Percentiles rank a stretch among this genome's conserved stretches.
Conservation (phyloP, 345 rosid species). For the Populus euphratica region DNA sequence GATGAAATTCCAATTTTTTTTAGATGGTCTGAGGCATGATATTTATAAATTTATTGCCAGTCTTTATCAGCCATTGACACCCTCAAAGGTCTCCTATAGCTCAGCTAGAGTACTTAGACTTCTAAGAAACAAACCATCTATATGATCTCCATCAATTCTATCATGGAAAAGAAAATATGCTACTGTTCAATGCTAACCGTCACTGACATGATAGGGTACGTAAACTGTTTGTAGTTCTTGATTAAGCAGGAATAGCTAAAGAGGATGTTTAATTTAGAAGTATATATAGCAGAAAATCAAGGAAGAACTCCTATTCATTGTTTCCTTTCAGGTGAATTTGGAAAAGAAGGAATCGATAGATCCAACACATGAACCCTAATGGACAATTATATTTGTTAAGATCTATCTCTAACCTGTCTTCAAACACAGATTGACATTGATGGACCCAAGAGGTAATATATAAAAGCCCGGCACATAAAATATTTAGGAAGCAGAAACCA, state of each 20-base stretch:
- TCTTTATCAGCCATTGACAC: background rate
- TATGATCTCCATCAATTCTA: background rate
- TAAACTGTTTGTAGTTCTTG: background rate
- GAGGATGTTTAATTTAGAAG: background rate
- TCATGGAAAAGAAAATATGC: background rate
- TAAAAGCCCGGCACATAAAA: background rate
- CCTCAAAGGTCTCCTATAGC: background rate
- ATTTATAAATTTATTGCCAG: background rate
- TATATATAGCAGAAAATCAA: background rate
- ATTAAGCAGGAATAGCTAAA: background rate
- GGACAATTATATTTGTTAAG: no score
- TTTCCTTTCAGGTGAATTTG: background rate
- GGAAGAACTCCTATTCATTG: background rate
- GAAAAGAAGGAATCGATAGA: background rate
- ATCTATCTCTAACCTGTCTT: background rate
- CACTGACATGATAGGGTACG: background rate
- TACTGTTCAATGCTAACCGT: background rate
- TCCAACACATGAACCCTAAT: conserved; percentile 5
- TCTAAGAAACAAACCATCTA: background rate
- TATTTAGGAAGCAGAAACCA: conserved; percentile 1
- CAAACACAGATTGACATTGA: conserved; percentile 3
- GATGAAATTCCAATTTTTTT: background rate
- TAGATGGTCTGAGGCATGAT: background rate
- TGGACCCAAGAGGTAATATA: background rate
- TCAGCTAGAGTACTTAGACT: background rate